phyloP scores from a whole-genome alignment of 2,329 filamentous ascomycete genomes.

The Zarea fungicola region DNA sequence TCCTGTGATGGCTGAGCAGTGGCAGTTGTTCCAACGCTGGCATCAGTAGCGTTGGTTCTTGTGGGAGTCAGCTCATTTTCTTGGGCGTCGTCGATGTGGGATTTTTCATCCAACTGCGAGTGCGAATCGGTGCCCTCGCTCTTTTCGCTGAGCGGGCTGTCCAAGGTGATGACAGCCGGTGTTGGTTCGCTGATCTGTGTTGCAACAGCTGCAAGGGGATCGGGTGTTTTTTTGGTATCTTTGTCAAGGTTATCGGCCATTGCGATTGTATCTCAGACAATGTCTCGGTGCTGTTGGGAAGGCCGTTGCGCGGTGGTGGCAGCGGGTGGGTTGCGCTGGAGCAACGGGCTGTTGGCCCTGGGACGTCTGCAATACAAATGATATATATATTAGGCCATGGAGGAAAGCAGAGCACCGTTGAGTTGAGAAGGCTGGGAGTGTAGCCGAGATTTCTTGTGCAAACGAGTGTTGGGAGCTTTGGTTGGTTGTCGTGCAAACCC shows the following conservation, averaged over 20 bases:
- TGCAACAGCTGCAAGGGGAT: constrained; percentile 2
- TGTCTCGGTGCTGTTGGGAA: background rate
- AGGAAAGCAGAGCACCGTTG: too few species aligned
- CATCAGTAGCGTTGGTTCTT: constrained; percentile 50
- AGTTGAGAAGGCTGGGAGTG: too few species aligned
- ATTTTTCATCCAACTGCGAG: constrained; percentile 4
- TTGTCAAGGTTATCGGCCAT: constrained; percentile 6
- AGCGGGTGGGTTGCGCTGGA: too few species aligned
- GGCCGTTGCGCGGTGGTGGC: background rate
- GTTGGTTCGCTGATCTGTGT: background rate
- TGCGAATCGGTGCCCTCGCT: constrained; percentile 5
- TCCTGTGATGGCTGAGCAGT: constrained; percentile 29
- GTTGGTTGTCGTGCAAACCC: too few species aligned
- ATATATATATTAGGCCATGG: too few species aligned
- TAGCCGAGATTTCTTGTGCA: too few species aligned
- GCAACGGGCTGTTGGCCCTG: too few species aligned
- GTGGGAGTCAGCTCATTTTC: constrained; percentile 25
- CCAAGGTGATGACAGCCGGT: background rate
- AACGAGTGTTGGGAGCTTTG: too few species aligned
- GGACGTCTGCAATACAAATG: too few species aligned
- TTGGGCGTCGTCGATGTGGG: constrained; percentile 15
- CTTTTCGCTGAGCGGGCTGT: background rate
- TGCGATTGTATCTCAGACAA: background rate
- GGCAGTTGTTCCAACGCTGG: constrained; percentile 41
- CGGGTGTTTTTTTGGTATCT: background rate